These are phyloP conservation scores for Euphorbia schlechtendalii DNA, from an alignment of 441 rosid species.

Conservation along the genomic window DNA sequence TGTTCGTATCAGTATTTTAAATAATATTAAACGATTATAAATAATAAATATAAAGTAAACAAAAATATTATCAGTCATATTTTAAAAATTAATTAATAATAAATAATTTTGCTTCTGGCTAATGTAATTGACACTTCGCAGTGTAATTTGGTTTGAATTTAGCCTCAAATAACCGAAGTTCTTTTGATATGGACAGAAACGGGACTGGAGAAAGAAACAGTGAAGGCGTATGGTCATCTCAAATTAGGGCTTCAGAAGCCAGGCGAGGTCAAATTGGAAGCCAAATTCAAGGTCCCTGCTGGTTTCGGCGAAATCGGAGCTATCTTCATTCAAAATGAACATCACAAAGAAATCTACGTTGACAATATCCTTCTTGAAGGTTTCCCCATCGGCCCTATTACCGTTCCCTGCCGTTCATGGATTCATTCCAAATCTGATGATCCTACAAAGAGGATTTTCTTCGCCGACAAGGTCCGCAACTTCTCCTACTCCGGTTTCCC, in stretches of 20 bases:
- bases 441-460: conserved; percentile 46
- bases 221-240: conserved; percentile 38
- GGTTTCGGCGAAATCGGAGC: conserved; percentile 60
- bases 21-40: too few relatives aligned
- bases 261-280: conserved; percentile 32
- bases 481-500: too few relatives aligned
- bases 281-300: conserved; percentile 35
- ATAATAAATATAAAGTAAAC: too few relatives aligned
- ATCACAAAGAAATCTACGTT: conserved; percentile 41
- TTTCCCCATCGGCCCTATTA: conserved; percentile 30
- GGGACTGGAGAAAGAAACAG: conserved; percentile 35
- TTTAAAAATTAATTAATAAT: too few relatives aligned
- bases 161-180: too few relatives aligned
- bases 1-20: too few relatives aligned
- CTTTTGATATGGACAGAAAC: conserved; percentile 25
- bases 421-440: conserved; percentile 38
- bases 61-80: too few relatives aligned
- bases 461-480: conserved; percentile 36
- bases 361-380: conserved; percentile 39
- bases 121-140: too few relatives aligned
- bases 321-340: conserved; percentile 42
- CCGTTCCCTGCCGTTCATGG: conserved; percentile 45
- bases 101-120: too few relatives aligned
- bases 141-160: too few relatives aligned
- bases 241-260: conserved; percentile 20